Evolutionary conservation across 2,329 filamentous ascomycete genomes (phyloP), one percentile per base, ranked within the genome.

Genomic region (Rutstroemia sydowiana): DNA sequence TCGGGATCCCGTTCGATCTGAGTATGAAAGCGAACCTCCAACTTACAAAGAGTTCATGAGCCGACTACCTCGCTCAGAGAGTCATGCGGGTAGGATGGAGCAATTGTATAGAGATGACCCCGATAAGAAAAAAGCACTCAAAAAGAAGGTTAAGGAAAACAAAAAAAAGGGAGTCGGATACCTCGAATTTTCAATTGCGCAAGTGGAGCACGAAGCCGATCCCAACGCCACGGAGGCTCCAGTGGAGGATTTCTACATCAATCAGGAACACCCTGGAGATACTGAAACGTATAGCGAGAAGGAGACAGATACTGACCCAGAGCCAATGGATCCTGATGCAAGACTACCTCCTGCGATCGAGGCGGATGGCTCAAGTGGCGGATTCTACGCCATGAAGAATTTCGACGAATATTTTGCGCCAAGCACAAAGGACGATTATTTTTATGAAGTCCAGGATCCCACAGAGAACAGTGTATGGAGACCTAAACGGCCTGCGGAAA

Each of bases 391-490:
- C 0, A 55, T 64, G 56, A 61, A 59, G 26, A 20, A 53, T 13
- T 37, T 59, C 1, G 20, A 21, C 11, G 54, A 57, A 26, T 60
- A 58, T 36, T 14, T 14, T 44, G 51, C n/a, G 42, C 53, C 9
- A 10, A 30, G 48, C 32, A 18, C 20, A 3, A 48, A 58, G 16
- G 47, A 37, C 8, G 45, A 46, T n/a, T 30, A 10, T 9, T 45
- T 37, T 13, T 10, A 31, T 3, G 32, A 51, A 23, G 34, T 37
- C 23, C 42, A 34, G 5, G 61, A 65, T 50, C 39, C 39, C 8
- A 32, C 62, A 4, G 47, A 55, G 10, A 65, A 64, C 48, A 61
- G 54, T 16, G 53, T 65, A n/a, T 65, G 63, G 63, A 44, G 60
- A 30, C 62, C 63, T 10, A 52, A 53, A 16, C 41, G 56, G 5